These are phyloP conservation scores for Solanum pinnatisectum DNA, from an alignment of 257 asterid genomes.

Conservation along the genomic window DNA sequence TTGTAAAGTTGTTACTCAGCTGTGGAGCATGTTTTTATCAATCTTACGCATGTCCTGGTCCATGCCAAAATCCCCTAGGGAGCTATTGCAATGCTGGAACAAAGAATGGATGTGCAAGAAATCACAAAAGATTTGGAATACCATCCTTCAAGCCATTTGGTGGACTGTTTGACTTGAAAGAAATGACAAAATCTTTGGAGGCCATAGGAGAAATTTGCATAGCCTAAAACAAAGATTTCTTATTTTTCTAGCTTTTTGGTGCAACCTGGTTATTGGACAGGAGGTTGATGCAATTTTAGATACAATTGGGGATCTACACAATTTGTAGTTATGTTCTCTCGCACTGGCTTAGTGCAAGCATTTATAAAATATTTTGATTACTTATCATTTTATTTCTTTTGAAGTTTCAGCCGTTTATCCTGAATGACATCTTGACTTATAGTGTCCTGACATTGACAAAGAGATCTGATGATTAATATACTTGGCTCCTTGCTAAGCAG, in stretches of 20 bases:
- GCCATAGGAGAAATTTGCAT: background rate
- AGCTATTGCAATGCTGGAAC: background rate
- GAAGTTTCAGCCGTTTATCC: background rate
- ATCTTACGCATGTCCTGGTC: background rate
- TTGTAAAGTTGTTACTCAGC: background rate
- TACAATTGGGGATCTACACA: background rate
- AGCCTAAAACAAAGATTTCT: background rate
- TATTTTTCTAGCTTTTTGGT: background rate
- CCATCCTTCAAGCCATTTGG: background rate
- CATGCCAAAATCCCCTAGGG: background rate
- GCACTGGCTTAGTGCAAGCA: background rate
- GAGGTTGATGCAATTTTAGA: background rate
- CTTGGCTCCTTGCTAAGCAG: too few relatives aligned
- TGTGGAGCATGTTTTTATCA: background rate
- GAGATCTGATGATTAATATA: background rate
- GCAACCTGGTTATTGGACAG: background rate
- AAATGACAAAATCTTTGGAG: background rate
- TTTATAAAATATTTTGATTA: background rate
- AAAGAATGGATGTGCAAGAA: background rate
- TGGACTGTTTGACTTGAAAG: background rate
- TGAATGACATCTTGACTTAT: background rate
- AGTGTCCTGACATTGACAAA: background rate
- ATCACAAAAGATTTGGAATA: background rate
- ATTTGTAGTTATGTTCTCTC: background rate
- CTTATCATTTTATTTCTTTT: background rate